Evolutionary conservation across 345 rosid genomes (phyloP).

Genomic region (Gossypium longicalyx): DNA sequence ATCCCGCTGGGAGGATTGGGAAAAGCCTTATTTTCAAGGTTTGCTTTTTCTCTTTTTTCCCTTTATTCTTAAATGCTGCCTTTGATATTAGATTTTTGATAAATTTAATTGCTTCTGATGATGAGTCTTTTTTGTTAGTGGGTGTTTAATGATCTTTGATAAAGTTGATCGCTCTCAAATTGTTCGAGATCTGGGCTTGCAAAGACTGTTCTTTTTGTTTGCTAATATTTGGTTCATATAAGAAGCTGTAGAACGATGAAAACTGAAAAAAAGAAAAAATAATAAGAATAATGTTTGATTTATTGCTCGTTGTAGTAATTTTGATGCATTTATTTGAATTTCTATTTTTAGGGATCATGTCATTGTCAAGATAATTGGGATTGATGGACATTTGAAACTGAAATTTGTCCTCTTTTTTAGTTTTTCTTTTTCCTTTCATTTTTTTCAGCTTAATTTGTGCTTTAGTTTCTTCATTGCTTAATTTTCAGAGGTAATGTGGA

Average conservation of each 20-base stretch:
- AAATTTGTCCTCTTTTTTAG: background rate
- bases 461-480: background rate
- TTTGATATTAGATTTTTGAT: background rate
- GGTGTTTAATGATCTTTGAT: background rate
- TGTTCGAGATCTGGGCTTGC: background rate
- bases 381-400: conserved; percentile 3
- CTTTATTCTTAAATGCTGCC: background rate
- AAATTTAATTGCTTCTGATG: background rate
- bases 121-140: background rate
- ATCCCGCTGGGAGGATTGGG: conserved; percentile 96
- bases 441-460: background rate
- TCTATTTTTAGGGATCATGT: background rate
- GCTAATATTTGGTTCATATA: background rate
- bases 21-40: conserved; percentile 94
- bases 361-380: background rate
- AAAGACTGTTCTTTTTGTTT: background rate
- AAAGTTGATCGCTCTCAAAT: background rate
- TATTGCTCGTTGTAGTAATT: too few species aligned
- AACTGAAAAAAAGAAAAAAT: background rate
- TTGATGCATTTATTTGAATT: background rate
- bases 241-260: background rate
- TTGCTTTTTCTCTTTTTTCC: background rate
- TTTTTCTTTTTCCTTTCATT: background rate
- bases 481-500: background rate
- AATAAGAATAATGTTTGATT: too few species aligned